phyloP scores from a whole-genome alignment of 2,329 filamentous ascomycete species.

The Thelonectria blattea region DNA sequence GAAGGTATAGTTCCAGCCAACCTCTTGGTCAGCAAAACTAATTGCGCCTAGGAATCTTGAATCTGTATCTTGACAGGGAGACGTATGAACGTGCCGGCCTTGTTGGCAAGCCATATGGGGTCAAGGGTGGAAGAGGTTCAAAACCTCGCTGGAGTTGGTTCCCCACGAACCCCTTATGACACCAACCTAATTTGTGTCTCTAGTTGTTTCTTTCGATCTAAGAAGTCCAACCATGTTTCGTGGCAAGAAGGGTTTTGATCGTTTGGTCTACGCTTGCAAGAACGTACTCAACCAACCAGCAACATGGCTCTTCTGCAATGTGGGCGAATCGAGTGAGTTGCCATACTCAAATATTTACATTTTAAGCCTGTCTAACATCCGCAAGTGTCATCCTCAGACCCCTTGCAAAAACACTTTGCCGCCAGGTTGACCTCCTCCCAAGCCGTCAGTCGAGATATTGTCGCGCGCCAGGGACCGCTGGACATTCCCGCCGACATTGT shows the following conservation, averaged over 20 bases:
- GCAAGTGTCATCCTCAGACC: slow-evolving; percentile 56
- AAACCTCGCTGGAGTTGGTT: slow-evolving; percentile 76
- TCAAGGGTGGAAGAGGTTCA: slow-evolving; percentile 61
- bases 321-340: slow-evolving; percentile 44
- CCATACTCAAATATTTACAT: neutral
- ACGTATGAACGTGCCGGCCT: slow-evolving; percentile 85
- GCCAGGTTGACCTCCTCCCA: slow-evolving; percentile 47
- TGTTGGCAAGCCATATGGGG: slow-evolving; percentile 69
- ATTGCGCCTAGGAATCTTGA: slow-evolving; percentile 64
- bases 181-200: slow-evolving; percentile 34
- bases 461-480: slow-evolving; percentile 35
- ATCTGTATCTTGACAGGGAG: slow-evolving; percentile 79
- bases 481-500: slow-evolving; percentile 37
- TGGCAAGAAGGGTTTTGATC: slow-evolving; percentile 83
- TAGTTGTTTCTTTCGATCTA: slow-evolving; percentile 80
- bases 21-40: slow-evolving; percentile 2
- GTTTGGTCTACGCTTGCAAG: slow-evolving; percentile 77
- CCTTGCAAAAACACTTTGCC: slow-evolving; percentile 54
- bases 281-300: slow-evolving; percentile 73
- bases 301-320: slow-evolving; percentile 80
- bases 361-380: slow-evolving; percentile 28
- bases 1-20: slow-evolving; percentile 59
- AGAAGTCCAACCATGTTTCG: slow-evolving; percentile 76
- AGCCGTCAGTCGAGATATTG: slow-evolving; percentile 24
- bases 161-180: neutral